A percentile compares a stretch with the other conserved stretches of the same genome.
Conservation (phyloP, 1,139 yeast genomes). For the Kodamaea derodonti region DNA sequence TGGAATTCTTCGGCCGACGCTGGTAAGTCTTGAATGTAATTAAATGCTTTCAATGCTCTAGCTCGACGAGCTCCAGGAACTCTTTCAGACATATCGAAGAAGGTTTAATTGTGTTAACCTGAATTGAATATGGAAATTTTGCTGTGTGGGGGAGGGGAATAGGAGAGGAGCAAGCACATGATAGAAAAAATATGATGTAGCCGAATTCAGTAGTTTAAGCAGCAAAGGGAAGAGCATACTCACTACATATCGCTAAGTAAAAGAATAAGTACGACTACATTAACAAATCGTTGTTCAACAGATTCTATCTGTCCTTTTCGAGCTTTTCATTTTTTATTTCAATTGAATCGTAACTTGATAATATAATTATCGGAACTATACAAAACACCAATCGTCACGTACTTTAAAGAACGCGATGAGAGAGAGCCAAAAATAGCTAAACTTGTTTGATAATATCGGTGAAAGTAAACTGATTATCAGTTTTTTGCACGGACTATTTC, state of each 20-base stretch:
- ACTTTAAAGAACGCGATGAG: too few relatives aligned
- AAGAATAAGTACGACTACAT: background rate
- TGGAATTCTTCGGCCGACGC: conserved; percentile 23
- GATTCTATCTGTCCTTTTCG: too few relatives aligned
- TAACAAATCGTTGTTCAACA: too few relatives aligned
- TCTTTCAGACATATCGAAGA: background rate
- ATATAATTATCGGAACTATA: conserved; percentile 1
- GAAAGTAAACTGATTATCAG: conserved; percentile 1
- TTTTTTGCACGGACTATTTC: background rate
- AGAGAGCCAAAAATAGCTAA: conserved; percentile 3
- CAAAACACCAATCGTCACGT: conserved; percentile 1
- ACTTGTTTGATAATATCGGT: conserved; percentile 1
- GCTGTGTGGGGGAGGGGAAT: background rate
- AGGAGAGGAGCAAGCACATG: background rate
- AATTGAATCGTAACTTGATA: conserved; percentile 2
- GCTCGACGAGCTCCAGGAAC: conserved; percentile 1
- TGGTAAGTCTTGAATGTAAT: conserved; percentile 17
- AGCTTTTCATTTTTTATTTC: conserved; percentile 2
- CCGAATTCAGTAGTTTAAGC: too few relatives aligned
- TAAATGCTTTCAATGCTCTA: background rate
- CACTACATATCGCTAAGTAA: too few relatives aligned
- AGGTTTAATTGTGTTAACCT: too few relatives aligned
- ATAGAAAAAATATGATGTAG: too few relatives aligned
- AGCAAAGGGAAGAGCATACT: background rate
- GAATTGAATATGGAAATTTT: background rate